A percentile compares a stretch with the other conserved stretches of the same genome.
Evolutionary conservation across 108 stramenopile species (phyloP).

Genomic region (Thalassiosira profunda): DNA sequence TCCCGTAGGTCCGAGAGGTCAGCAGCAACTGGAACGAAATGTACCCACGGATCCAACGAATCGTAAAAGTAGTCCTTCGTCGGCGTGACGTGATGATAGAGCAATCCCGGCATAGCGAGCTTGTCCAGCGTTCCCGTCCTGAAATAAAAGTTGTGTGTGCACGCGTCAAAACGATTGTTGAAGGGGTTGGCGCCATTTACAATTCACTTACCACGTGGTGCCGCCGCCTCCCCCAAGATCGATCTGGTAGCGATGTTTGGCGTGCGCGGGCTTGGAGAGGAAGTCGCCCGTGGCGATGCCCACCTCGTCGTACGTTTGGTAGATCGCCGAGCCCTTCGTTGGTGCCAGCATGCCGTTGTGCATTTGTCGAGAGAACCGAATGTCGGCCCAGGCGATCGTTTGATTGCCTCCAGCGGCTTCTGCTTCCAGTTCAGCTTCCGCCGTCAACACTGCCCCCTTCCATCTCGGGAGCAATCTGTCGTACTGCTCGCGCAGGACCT

Average conservation of each 20-base stretch:
- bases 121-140: conserved; percentile 15
- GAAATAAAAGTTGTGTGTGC: no score
- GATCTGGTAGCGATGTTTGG: conserved; percentile 7
- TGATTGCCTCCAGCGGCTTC: not conserved
- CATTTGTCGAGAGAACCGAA: no score
- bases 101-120: conserved; percentile 11
- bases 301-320: not conserved
- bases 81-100: conserved; percentile 13
- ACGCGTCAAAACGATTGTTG: no score
- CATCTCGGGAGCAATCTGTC: conserved; percentile 1
- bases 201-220: no score
- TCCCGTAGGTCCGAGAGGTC: conserved; percentile 18
- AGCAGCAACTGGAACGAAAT: conserved; percentile 9
- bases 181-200: no score
- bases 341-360: no score
- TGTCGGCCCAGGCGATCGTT: conserved; percentile 2
- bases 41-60: conserved; percentile 8
- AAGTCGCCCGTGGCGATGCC: conserved; percentile 5
- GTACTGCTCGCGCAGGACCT: not conserved
- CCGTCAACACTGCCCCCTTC: not conserved
- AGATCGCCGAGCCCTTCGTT: conserved; percentile 4
- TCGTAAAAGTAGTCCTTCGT: conserved; percentile 26
- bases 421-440: conserved; percentile 3
- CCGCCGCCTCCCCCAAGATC: conserved; percentile 7
- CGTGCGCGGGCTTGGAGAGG: not conserved